Base-by-base conservation (phyloP, 2,329 filamentous ascomycete species). In the Aspergillus candidus region DNA sequence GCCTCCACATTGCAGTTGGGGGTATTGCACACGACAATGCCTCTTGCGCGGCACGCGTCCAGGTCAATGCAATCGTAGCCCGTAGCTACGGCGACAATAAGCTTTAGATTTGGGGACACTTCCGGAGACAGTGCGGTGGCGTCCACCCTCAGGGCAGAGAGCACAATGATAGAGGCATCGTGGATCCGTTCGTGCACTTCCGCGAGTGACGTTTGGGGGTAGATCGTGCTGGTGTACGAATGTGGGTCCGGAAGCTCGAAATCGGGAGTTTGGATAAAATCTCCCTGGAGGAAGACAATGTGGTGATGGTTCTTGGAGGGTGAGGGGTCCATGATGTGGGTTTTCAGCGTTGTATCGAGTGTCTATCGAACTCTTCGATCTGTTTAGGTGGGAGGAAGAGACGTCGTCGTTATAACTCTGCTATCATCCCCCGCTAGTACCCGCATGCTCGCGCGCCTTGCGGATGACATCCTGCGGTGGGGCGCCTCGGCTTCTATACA, bases 61-160 rank as follows among this genome's bases (percentile, higher is more conserved):
- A 72, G 64, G 53, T 75, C 71, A 27, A 77, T 60, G 45, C 66
- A 67, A 54, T 74, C 71, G 40, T 67, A 70, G 35, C 74, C 74
- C 6, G 71, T 70, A 29, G 72, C 73, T 50, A 69, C 68, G 13
- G 71, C 59, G 34, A 69, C 67, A 39, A 76, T 62, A 17, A 72
- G 61, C 44, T 66, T 62, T 27, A 77, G 63, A 44, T 69, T 54
- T 12, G 72, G 71, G 13, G 75, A 65, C 17, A 64, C 61, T 15
- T 62, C 61, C 17, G 68, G 62, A n/a, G 68, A 65, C 17, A 77
- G 58, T 27, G 62, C 64, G 4, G 64, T 57, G 6, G 58, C 56
- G 27, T 60, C 54, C 14, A 61, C n/a, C 13, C 38, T 50, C 12
- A 52, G 41, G 4, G 65, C 64, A 13, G 70, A 69, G 11, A 67